Percentiles rank a stretch among this genome's conserved stretches.
phyloP scores from a whole-genome alignment of 140 eudicot genomes.

The Cichorium intybus region DNA sequence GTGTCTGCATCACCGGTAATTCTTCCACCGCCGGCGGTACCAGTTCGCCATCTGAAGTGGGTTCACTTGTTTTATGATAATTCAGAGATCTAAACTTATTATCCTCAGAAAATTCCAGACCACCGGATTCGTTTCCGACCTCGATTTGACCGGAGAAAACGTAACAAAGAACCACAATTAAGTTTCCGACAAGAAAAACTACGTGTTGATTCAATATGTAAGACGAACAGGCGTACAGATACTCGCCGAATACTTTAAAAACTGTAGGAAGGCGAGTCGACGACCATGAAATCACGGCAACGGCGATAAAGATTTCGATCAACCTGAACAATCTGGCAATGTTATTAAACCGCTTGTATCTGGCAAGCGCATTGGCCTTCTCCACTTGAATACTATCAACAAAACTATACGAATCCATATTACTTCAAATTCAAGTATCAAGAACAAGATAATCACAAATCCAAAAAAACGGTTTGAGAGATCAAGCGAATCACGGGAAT shows the following conservation, averaged over 20 bases:
- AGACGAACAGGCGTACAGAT: constrained; percentile 13
- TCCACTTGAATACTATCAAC: constrained; percentile 49
- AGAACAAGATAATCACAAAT: background rate
- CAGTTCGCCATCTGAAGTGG: background rate
- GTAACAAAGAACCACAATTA: constrained; percentile 41
- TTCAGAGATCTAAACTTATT: background rate
- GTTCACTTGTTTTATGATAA: background rate
- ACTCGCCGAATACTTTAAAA: constrained; percentile 29
- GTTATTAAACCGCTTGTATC: constrained; percentile 47
- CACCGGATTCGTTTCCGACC: constrained; percentile 13
- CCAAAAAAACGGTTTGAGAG: background rate
- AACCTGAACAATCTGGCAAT: constrained; percentile 36
- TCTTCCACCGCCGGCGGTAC: constrained; percentile 5
- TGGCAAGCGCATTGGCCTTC: constrained; percentile 59
- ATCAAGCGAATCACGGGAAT: background rate
- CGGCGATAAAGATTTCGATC: constrained; percentile 39
- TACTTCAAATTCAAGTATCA: background rate
- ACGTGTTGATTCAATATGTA: constrained; percentile 60
- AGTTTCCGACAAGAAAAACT: constrained; percentile 69
- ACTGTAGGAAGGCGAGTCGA: constrained; percentile 45
- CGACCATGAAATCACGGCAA: constrained; percentile 62
- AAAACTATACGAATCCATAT: constrained; percentile 21
- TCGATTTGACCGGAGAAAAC: constrained; percentile 43
- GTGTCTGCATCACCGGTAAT: constrained; percentile 9
- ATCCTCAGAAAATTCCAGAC: background rate